phyloP scores from a whole-genome alignment of 345 rosid species.

The Hypericum perforatum region DNA sequence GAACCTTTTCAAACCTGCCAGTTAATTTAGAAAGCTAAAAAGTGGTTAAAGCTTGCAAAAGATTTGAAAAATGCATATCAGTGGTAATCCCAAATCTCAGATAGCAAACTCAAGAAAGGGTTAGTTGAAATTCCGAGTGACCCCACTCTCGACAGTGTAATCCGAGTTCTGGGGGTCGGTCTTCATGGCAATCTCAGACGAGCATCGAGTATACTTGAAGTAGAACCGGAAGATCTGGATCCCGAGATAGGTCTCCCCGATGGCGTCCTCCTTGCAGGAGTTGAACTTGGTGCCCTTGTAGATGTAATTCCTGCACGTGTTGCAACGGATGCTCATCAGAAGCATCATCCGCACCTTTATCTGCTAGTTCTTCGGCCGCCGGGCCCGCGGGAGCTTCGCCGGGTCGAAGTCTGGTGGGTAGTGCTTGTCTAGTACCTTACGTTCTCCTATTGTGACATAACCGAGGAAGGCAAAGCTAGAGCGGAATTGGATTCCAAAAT shows the following conservation, averaged over 20 bases:
- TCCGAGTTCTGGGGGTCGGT: conserved; percentile 97
- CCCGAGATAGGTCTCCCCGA: conserved; percentile 90
- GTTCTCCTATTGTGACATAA: conserved; percentile 53
- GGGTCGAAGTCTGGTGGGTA: conserved; percentile 98
- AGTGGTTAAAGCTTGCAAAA: no score
- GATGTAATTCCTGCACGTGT: conserved; percentile 80
- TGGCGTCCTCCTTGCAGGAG: conserved; percentile 79
- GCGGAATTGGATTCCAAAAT: no score
- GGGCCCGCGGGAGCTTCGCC: conserved; percentile 57
- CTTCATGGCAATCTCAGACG: conserved; percentile 79
- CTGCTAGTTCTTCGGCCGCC: conserved; percentile 79
- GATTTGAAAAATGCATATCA: no score
- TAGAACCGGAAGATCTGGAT: conserved; percentile 89
- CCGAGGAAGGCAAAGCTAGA: no score
- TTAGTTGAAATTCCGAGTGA: conserved; percentile 65
- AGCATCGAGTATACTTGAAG: conserved; percentile 89
- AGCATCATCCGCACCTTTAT: conserved; percentile 96
- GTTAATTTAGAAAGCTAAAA: no score
- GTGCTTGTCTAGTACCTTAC: conserved; percentile 82
- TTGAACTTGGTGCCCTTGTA: conserved; percentile 91
- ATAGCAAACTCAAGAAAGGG: no score
- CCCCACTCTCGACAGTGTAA: conserved; percentile 80
- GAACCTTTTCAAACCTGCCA: no score
- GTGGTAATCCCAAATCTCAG: no score
- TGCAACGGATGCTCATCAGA: conserved; percentile 94